These are phyloP conservation scores for Boletus semigastroideus DNA, from an alignment of 1,284 basidiomycete species.

Conservation along the genomic window DNA sequence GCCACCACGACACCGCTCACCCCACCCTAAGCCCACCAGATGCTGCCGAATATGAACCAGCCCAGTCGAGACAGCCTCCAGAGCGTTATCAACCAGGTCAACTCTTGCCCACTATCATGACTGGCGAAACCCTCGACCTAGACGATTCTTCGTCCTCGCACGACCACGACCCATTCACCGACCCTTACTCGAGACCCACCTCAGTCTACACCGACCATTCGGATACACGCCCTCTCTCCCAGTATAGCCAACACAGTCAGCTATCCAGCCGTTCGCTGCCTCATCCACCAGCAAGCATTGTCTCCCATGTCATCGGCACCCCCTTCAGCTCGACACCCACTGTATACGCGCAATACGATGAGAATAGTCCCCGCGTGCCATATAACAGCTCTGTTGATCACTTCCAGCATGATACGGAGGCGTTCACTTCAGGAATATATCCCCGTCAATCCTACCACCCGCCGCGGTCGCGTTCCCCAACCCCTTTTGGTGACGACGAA, in stretches of 20 bases:
- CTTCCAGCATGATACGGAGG: slow-evolving; percentile 59
- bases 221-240: slow-evolving; percentile 26
- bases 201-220: slow-evolving; percentile 28
- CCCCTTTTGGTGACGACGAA: slow-evolving; percentile 68
- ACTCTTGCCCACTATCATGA: slow-evolving; percentile 35
- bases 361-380: slow-evolving; percentile 25
- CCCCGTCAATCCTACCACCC: slow-evolving; percentile 47
- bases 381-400: slow-evolving; percentile 37
- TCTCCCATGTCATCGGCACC: slow-evolving; percentile 22
- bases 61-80: slow-evolving; percentile 15
- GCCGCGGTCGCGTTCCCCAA: slow-evolving; percentile 69
- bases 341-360: slow-evolving; percentile 6
- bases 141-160: slow-evolving; percentile 26
- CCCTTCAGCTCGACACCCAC: slow-evolving; percentile 23
- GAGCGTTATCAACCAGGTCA: slow-evolving; percentile 37
- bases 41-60: background rate
- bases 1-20: slow-evolving; percentile 1
- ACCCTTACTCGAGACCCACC: slow-evolving; percentile 19
- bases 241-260: slow-evolving; percentile 27
- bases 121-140: slow-evolving; percentile 37
- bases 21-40: slow-evolving; percentile 8
- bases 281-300: slow-evolving; percentile 18
- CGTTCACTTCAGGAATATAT: slow-evolving; percentile 60
- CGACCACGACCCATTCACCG: slow-evolving; percentile 31
- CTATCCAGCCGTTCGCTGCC: slow-evolving; percentile 24